phyloP scores from a whole-genome alignment of 306 rosid genomes.

The Carpinus viminea region DNA sequence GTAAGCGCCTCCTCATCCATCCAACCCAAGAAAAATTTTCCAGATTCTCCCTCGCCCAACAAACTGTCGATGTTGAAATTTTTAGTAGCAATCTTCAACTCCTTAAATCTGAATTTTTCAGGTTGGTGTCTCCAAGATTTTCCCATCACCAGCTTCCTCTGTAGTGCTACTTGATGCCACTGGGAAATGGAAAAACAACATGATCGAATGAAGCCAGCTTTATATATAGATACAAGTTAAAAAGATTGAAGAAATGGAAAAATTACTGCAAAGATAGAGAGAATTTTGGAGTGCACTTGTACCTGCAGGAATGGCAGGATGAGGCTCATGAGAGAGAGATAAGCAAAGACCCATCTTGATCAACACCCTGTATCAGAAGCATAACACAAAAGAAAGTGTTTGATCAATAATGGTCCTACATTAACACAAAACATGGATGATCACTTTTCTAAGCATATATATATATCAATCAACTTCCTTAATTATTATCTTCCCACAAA shows the following conservation, averaged over 20 bases:
- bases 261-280: no score
- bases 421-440: no score
- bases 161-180: conserved; percentile 60
- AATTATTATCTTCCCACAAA: no score
- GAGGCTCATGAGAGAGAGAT: conserved; percentile 28
- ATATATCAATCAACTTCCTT: no score
- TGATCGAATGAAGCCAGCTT: not conserved
- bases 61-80: conserved; percentile 56
- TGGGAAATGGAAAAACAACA: conserved; percentile 20
- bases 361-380: no score
- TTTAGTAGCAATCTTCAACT: conserved; percentile 60
- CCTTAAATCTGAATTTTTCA: conserved; percentile 63
- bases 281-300: no score
- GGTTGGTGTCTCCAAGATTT: conserved; percentile 42
- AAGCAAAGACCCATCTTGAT: conserved; percentile 61
- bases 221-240: no score
- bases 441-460: no score
- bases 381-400: no score
- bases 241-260: no score
- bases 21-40: conserved; percentile 84
- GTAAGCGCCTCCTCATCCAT: conserved; percentile 60
- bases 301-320: not conserved
- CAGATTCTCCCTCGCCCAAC: conserved; percentile 88
- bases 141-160: conserved; percentile 48
- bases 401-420: no score